Evolutionary conservation across 179 eudicot species (phyloP).

Genomic region (Silene noctiflora): DNA sequence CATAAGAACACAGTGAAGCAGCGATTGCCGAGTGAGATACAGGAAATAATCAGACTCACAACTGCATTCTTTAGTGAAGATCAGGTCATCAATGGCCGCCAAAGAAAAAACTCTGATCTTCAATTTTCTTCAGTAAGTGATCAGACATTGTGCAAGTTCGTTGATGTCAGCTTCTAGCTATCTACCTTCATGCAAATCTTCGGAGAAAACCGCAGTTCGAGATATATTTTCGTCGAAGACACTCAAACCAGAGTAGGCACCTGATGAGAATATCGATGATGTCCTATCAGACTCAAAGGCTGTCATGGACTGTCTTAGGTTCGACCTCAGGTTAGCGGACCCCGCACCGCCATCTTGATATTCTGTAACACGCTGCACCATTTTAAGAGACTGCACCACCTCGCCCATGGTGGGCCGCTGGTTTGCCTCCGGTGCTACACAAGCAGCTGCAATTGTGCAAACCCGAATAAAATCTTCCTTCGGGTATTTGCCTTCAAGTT

Average conservation of each 20-base stretch:
- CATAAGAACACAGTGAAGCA: slow-evolving; percentile 28
- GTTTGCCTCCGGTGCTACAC: slow-evolving; percentile 90
- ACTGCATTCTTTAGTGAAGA: slow-evolving; percentile 4
- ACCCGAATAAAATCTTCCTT: slow-evolving; percentile 83
- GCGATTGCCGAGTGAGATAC: neutral
- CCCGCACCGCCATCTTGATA: slow-evolving; percentile 55
- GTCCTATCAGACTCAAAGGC: slow-evolving; percentile 92
- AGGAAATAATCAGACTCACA: neutral
- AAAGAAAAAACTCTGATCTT: slow-evolving; percentile 17
- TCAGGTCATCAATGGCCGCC: neutral
- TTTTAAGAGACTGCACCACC: slow-evolving; percentile 97
- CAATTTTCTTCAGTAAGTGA: neutral
- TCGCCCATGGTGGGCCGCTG: slow-evolving; percentile 99
- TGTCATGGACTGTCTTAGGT: slow-evolving; percentile 71
- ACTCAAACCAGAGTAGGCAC: slow-evolving; percentile 86
- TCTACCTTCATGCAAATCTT: slow-evolving; percentile 98
- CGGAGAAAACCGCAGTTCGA: slow-evolving; percentile 71
- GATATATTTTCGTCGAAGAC: slow-evolving; percentile 74
- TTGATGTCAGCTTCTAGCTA: slow-evolving; percentile 19
- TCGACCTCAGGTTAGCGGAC: slow-evolving; percentile 48
- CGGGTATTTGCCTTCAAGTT: slow-evolving; percentile 78
- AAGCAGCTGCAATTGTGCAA: slow-evolving; percentile 96
- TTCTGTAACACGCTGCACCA: slow-evolving; percentile 84
- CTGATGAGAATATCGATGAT: slow-evolving; percentile 92
- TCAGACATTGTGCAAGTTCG: neutral